These are phyloP conservation scores for Trametes sp. DNA, from an alignment of 1,284 basidiomycete species.

Conservation along the genomic window DNA sequence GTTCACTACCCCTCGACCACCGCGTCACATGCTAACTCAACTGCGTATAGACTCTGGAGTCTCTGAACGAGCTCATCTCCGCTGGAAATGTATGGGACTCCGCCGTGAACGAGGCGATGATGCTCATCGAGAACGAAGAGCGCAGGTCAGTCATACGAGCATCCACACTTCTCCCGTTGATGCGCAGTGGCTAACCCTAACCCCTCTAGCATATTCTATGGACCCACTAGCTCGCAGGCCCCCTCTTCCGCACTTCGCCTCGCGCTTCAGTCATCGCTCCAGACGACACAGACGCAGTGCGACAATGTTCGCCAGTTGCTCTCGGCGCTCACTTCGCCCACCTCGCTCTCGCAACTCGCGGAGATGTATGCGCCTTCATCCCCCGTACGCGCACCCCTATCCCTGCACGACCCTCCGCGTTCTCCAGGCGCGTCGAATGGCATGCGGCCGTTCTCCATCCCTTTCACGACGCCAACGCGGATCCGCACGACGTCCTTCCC, in stretches of 20 bases:
- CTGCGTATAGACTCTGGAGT: slow-evolving; percentile 55
- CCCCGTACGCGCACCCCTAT: slow-evolving; percentile 53
- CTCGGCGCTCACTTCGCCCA: slow-evolving; percentile 72
- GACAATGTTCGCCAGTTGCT: slow-evolving; percentile 82
- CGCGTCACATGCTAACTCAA: slow-evolving; percentile 7
- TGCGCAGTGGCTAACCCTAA: slow-evolving; percentile 3
- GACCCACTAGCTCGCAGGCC: slow-evolving; percentile 52
- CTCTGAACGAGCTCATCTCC: slow-evolving; percentile 68
- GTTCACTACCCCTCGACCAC: slow-evolving; percentile 35
- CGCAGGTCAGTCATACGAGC: slow-evolving; percentile 52
- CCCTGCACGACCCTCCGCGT: slow-evolving; percentile 45
- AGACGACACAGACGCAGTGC: slow-evolving; percentile 78
- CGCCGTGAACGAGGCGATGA: slow-evolving; percentile 70
- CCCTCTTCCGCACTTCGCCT: slow-evolving; percentile 69
- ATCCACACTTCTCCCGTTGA: slow-evolving; percentile 4
- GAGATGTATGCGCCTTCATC: slow-evolving; percentile 88
- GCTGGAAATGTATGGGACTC: slow-evolving; percentile 77
- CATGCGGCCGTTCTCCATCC: slow-evolving; percentile 52
- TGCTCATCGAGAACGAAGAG: slow-evolving; percentile 72
- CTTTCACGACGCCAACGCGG: slow-evolving; percentile 37
- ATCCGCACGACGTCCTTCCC: slow-evolving; percentile 37
- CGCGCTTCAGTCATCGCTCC: slow-evolving; percentile 72
- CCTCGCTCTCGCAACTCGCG: slow-evolving; percentile 72
- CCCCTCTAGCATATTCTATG: slow-evolving; percentile 44
- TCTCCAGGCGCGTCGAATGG: slow-evolving; percentile 44